phyloP scores from a whole-genome alignment of 2,329 filamentous ascomycete genomes.

The Proliferodiscus dingleyae region DNA sequence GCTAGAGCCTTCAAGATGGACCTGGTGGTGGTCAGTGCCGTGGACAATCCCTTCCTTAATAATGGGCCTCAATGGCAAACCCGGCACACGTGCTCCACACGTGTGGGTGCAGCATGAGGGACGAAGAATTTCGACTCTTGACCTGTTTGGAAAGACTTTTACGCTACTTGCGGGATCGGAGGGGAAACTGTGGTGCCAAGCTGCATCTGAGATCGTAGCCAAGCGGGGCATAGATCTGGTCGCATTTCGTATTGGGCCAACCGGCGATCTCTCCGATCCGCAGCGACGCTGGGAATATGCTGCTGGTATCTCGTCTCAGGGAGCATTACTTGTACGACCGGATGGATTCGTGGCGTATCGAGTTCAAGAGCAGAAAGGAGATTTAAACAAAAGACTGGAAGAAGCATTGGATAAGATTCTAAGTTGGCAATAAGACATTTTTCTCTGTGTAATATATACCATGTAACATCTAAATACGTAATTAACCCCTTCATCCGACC shows the following conservation, averaged over 20 bases:
- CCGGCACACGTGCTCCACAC: constrained; percentile 33
- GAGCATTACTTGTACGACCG: constrained; percentile 32
- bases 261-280: constrained; percentile 10
- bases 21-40: constrained; percentile 23
- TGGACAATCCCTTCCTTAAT: constrained; percentile 27
- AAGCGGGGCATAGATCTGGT: constrained; percentile 5
- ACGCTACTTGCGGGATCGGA: constrained; percentile 25
- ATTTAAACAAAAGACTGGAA: constrained; percentile 3
- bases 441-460: no score
- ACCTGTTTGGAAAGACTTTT: constrained; percentile 29
- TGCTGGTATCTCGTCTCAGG: constrained; percentile 27
- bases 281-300: constrained; percentile 19
- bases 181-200: constrained; percentile 14
- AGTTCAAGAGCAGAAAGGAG: constrained; percentile 4
- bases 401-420: constrained; percentile 3
- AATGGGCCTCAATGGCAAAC: constrained; percentile 25
- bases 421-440: not conserved
- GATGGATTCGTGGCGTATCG: constrained; percentile 35
- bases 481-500: no score
- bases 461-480: not conserved
- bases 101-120: constrained; percentile 27
- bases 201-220: constrained; percentile 6
- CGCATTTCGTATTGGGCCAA: constrained; percentile 16
- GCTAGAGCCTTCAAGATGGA: constrained; percentile 16
- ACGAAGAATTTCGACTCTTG: constrained; percentile 28